phyloP scores from a whole-genome alignment of 1,284 basidiomycete species.

The Amylostereum chailletii region DNA sequence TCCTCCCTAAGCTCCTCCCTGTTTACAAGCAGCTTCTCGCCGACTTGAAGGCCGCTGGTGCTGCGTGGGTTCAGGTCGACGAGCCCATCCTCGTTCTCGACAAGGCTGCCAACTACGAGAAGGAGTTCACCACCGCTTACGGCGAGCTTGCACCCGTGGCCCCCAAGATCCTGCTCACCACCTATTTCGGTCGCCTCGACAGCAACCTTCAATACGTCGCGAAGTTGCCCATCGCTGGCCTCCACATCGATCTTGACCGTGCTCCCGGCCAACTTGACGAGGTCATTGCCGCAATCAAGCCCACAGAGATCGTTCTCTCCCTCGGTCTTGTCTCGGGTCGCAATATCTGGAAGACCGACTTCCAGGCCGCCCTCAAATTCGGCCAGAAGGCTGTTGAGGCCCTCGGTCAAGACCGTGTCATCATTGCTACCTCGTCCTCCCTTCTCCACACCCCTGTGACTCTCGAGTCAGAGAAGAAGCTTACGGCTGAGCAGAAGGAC shows the following conservation, averaged over 20 bases:
- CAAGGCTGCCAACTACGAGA: conserved; percentile 70
- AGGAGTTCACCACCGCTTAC: conserved; percentile 81
- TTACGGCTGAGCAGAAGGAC: conserved; percentile 86
- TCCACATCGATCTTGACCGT: conserved; percentile 97
- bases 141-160: conserved; percentile 74
- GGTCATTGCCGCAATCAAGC: conserved; percentile 79
- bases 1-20: conserved; percentile 86
- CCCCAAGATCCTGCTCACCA: conserved; percentile 90
- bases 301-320: conserved; percentile 77
- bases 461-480: conserved; percentile 87
- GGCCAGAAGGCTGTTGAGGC: conserved; percentile 81
- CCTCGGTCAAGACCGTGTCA: conserved; percentile 83
- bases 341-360: conserved; percentile 99
- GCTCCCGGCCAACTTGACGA: conserved; percentile 85
- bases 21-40: conserved; percentile 89
- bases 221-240: conserved; percentile 89
- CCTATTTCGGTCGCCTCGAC: conserved; percentile 96
- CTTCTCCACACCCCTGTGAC: conserved; percentile 98
- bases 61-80: conserved; percentile 92
- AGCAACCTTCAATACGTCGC: conserved; percentile 84
- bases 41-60: conserved; percentile 91
- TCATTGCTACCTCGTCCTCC: conserved; percentile 94
- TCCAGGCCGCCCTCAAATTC: conserved; percentile 74
- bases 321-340: conserved; percentile 97
- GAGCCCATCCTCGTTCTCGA: conserved; percentile 97